Evolutionary conservation across 129 eudicot species (phyloP).

Genomic region (Centrapalus pauciflorus): DNA sequence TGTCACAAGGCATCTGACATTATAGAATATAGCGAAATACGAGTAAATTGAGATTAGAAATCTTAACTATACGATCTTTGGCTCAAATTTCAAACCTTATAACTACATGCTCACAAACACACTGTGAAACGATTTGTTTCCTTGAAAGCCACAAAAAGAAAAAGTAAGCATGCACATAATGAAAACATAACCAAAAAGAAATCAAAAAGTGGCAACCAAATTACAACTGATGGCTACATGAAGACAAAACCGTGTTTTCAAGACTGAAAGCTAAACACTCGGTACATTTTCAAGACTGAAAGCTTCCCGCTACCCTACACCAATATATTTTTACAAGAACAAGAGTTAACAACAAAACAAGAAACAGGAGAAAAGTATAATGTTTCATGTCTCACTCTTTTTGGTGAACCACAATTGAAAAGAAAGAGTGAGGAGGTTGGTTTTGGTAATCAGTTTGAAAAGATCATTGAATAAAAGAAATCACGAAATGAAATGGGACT

Average conservation of each 20-base stretch:
- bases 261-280: not conserved
- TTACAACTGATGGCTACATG: not conserved
- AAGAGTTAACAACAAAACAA: not conserved
- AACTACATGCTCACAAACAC: too few species aligned
- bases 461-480: not conserved
- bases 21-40: not conserved
- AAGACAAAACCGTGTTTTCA: not conserved
- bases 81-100: not conserved
- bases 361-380: not conserved
- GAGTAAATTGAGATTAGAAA: not conserved
- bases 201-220: not conserved
- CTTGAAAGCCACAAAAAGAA: slow-evolving; percentile 20
- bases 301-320: slow-evolving; percentile 13
- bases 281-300: too few species aligned
- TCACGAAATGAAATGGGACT: slow-evolving; percentile 6
- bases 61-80: not conserved
- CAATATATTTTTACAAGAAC: slow-evolving; percentile 18
- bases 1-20: too few species aligned
- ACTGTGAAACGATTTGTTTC: too few species aligned
- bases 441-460: not conserved
- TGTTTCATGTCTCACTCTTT: slow-evolving; percentile 2
- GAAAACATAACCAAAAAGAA: not conserved
- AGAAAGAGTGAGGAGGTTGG: too few species aligned
- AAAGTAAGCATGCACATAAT: slow-evolving; percentile 1
- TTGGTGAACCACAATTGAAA: not conserved